Evolutionary conservation across 169 alveolate species (phyloP).

Genomic region (Plasmodium gonderi): DNA sequence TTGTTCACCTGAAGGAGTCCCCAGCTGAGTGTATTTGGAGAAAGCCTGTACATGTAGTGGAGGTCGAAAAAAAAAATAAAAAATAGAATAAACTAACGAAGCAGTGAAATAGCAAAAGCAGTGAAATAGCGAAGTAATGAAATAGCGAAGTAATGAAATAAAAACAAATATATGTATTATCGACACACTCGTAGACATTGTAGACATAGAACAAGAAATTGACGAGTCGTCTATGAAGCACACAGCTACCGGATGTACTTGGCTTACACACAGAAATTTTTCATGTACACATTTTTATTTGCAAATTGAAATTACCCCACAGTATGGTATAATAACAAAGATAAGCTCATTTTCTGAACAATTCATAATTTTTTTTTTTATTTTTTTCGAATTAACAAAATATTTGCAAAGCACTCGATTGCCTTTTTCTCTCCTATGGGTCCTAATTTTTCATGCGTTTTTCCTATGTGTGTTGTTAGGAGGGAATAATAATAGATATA

Average conservation of each 20-base stretch:
- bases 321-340: not conserved
- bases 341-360: not conserved
- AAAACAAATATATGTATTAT: too few species aligned
- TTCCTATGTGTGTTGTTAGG: constrained; percentile 1
- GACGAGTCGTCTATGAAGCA: too few species aligned
- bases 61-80: not conserved
- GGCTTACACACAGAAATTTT: too few species aligned
- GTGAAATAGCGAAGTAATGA: too few species aligned
- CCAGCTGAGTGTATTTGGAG: not conserved
- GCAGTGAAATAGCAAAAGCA: not conserved
- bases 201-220: too few species aligned
- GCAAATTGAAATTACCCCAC: too few species aligned
- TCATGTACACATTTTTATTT: too few species aligned
- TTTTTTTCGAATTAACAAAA: constrained; percentile 65
- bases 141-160: too few species aligned
- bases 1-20: not conserved
- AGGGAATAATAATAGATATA: not conserved
- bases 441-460: constrained; percentile 77
- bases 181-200: too few species aligned
- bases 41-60: not conserved
- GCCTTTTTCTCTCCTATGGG: constrained; percentile 79
- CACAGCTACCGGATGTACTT: too few species aligned
- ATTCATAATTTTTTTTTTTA: not conserved
- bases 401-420: constrained; percentile 78
- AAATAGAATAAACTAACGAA: not conserved